phyloP scores from a whole-genome alignment of 441 rosid genomes.

The Sinapis alba region DNA sequence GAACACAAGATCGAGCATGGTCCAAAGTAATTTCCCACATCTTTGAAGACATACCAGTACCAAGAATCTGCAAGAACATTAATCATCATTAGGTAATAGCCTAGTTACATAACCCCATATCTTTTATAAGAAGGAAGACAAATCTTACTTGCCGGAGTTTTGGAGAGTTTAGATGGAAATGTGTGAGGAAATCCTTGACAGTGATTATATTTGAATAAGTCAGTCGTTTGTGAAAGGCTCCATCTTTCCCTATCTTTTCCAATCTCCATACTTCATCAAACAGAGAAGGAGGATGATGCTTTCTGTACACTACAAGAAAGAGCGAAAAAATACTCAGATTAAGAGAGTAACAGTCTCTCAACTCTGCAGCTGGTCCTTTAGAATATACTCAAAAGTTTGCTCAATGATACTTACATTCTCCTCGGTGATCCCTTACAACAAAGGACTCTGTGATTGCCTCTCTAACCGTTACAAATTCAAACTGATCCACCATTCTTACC shows the following conservation, averaged over 20 bases:
- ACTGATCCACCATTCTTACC: slow-evolving; percentile 69
- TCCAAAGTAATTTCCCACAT: slow-evolving; percentile 97
- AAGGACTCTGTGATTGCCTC: slow-evolving; percentile 89
- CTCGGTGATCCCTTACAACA: slow-evolving; percentile 96
- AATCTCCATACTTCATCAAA: slow-evolving; percentile 95
- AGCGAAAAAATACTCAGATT: not conserved
- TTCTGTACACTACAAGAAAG: slow-evolving; percentile 79
- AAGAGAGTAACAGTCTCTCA: not conserved
- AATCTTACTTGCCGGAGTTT: slow-evolving; percentile 78
- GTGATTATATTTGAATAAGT: slow-evolving; percentile 62
- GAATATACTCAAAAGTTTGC: slow-evolving; percentile 4
- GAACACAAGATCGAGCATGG: slow-evolving; percentile 82
- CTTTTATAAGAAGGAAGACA: not conserved
- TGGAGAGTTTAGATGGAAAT: slow-evolving; percentile 60
- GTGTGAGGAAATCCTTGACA: slow-evolving; percentile 85
- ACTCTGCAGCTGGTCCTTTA: not conserved
- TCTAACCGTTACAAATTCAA: slow-evolving; percentile 57
- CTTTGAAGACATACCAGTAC: slow-evolving; percentile 98
- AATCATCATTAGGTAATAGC: not conserved
- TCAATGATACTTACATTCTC: slow-evolving; percentile 67
- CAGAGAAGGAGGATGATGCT: slow-evolving; percentile 90
- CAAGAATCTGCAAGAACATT: slow-evolving; percentile 68
- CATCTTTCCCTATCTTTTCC: slow-evolving; percentile 98
- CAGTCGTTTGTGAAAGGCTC: slow-evolving; percentile 93
- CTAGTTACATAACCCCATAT: not conserved